Percentiles rank a stretch among this genome's conserved stretches.
phyloP scores from a whole-genome alignment of 2,329 filamentous ascomycete genomes.

The Tolypocladium inflatum region DNA sequence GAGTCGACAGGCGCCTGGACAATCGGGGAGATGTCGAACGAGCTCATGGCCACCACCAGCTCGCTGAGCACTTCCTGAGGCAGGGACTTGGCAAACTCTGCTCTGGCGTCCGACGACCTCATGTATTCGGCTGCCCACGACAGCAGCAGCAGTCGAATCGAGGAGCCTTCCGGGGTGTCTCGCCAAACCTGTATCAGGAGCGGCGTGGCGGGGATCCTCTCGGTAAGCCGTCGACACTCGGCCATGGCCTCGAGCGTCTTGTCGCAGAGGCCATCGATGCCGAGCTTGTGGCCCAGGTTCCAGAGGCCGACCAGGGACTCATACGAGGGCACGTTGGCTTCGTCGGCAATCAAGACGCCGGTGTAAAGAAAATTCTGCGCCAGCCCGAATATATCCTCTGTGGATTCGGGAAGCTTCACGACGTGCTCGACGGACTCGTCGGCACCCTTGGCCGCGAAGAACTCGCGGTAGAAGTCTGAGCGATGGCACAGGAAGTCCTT shows the following conservation, averaged over 20 bases:
- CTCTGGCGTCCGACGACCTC: constrained; percentile 43
- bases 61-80: constrained; percentile 54
- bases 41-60: constrained; percentile 53
- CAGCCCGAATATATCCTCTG: constrained; percentile 43
- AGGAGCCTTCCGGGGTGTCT: constrained; percentile 50
- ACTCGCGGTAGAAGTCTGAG: constrained; percentile 36
- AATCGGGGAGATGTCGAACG: constrained; percentile 32
- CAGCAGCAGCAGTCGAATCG: constrained; percentile 47
- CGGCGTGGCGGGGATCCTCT: constrained; percentile 46
- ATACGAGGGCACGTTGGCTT: constrained; percentile 37
- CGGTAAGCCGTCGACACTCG: constrained; percentile 42
- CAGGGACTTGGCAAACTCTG: constrained; percentile 50
- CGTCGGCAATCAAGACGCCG: constrained; percentile 32
- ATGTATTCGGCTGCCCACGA: constrained; percentile 57
- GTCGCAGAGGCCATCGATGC: constrained; percentile 46
- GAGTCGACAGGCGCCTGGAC: constrained; percentile 17
- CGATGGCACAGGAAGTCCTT: constrained; percentile 47
- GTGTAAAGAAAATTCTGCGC: constrained; percentile 47
- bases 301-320: constrained; percentile 45
- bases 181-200: constrained; percentile 53
- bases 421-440: constrained; percentile 37
- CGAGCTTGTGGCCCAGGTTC: constrained; percentile 44
- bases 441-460: constrained; percentile 27
- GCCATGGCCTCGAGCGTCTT: constrained; percentile 47
- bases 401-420: constrained; percentile 37